Conservation (phyloP, 345 rosid species). For the Geranium rotundifolium region DNA sequence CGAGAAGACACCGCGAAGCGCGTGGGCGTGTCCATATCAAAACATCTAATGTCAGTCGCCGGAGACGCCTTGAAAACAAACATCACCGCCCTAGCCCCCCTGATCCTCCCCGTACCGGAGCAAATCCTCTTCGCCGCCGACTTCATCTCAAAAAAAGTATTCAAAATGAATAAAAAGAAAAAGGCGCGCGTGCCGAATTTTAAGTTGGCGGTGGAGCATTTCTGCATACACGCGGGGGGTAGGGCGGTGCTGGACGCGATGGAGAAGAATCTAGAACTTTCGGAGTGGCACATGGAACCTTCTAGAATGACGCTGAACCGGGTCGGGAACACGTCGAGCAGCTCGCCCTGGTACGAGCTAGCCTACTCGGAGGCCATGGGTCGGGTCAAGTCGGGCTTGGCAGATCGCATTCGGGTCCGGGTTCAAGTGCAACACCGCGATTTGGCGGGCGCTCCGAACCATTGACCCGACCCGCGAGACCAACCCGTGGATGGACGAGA, state of each 20-base stretch:
- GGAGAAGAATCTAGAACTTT: slow-evolving; percentile 3
- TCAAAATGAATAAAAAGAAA: slow-evolving; percentile 2
- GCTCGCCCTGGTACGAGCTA: slow-evolving; percentile 11
- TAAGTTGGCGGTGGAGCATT: slow-evolving; percentile 10
- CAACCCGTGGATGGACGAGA: not conserved
- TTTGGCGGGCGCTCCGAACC: not conserved
- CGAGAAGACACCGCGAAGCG: not conserved
- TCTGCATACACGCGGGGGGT: not conserved
- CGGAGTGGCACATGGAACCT: slow-evolving; percentile 9
- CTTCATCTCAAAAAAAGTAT: not conserved
- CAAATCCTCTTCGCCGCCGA: not conserved
- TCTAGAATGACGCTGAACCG: slow-evolving; percentile 13
- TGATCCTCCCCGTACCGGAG: slow-evolving; percentile 3
- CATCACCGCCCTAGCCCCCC: slow-evolving; percentile 6
- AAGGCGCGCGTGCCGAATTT: slow-evolving; percentile 9
- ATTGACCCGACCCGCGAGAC: not conserved
- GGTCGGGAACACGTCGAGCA: slow-evolving; percentile 13
- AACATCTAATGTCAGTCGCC: slow-evolving; percentile 9
- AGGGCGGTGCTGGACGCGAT: slow-evolving; percentile 7
- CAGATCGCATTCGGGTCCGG: not conserved
- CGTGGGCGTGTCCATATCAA: slow-evolving; percentile 4
- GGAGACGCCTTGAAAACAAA: slow-evolving; percentile 8
- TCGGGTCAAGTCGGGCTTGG: not conserved
- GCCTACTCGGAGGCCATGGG: not conserved
- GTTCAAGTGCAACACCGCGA: not conserved